These are phyloP conservation scores for Zopfia rhizophila DNA, from an alignment of 2,329 filamentous ascomycete species.

Conservation along the genomic window DNA sequence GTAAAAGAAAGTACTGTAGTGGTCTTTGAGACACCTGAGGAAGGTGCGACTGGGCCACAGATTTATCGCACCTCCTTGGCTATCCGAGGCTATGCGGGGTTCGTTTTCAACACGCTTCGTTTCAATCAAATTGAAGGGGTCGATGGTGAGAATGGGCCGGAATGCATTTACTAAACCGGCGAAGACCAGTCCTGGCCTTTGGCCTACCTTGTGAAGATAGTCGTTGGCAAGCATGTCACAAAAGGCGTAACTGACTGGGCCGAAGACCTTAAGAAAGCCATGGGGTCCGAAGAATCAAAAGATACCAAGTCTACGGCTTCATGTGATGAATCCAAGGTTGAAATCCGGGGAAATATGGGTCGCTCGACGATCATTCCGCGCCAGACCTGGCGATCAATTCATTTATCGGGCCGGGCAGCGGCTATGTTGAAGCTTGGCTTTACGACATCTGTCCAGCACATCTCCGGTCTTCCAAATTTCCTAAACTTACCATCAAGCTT, in stretches of 20 bases:
- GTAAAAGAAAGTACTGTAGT: conserved; percentile 13
- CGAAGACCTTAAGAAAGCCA: conserved; percentile 12
- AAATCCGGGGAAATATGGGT: too few relatives aligned
- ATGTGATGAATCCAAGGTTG: too few relatives aligned
- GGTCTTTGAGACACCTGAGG: conserved; percentile 6
- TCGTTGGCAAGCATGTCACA: conserved; percentile 8
- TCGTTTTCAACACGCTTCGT: conserved; percentile 4
- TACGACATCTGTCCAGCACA: too few relatives aligned
- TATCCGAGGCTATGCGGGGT: conserved; percentile 7
- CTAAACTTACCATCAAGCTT: too few relatives aligned
- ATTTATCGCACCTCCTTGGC: conserved; percentile 11
- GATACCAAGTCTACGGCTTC: too few relatives aligned
- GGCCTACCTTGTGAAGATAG: conserved; percentile 8
- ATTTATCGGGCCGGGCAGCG: too few relatives aligned
- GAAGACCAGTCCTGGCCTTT: conserved; percentile 14
- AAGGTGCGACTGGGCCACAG: background rate
- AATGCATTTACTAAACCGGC: conserved; percentile 15
- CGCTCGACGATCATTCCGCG: too few relatives aligned
- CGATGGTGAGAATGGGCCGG: conserved; percentile 1
- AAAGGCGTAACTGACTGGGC: conserved; percentile 13
- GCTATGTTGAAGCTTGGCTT: too few relatives aligned
- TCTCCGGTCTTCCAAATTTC: too few relatives aligned
- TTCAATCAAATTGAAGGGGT: conserved; percentile 16
- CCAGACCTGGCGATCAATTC: too few relatives aligned
- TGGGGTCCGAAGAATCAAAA: too few relatives aligned